Evolutionary conservation across 2,329 filamentous ascomycete species (phyloP), one percentile per base, ranked within the genome.

Genomic region (Fusarium beomiforme): DNA sequence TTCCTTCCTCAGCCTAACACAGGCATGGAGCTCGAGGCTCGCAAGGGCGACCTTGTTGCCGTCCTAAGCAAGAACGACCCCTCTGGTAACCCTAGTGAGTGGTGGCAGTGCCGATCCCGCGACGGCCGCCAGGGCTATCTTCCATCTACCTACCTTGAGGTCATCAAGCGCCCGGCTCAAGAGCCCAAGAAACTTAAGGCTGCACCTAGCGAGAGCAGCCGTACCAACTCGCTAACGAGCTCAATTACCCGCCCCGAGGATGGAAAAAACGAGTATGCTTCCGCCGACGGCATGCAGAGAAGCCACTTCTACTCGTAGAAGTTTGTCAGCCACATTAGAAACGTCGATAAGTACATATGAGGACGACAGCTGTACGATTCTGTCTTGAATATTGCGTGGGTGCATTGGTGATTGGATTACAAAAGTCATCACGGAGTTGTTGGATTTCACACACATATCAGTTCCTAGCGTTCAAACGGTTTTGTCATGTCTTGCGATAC

Each of bases 41-140:
- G 93, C 84, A 98, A 97, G 85, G 95, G 95, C 65, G 96, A 99
- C 76, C 90, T 98, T 57, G 95, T 99, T 19, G 96, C 96, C 29
- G 94, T 99, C 2, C 87, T 99, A 59, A 92, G 91, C 84, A 98
- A 98, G 84, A 92, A 90, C 21, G 96, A 99, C 77, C 96, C 96
- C 1, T 89, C 95, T 78, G 96, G 96, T 44, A 94, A 96, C 75
- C 90, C 94, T 8, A 96, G 93, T 56, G 95, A 99, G 79, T 99
- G 96, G 96, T 99, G 96, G 96, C 90, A 92, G 72, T 99, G 97
- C 82, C 89, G 96, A 59, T 92, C 95, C 17, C 88, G 96, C 67
- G 94, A 98, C 79, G 95, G 94, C 47, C 88, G 94, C 29, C 91
- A 97, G 76, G 96, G 96, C 11, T 99, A 98, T 79, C 87, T 99